Base-by-base conservation (phyloP, 768 basidiomycete genomes). In the Suillus ampliporus region DNA sequence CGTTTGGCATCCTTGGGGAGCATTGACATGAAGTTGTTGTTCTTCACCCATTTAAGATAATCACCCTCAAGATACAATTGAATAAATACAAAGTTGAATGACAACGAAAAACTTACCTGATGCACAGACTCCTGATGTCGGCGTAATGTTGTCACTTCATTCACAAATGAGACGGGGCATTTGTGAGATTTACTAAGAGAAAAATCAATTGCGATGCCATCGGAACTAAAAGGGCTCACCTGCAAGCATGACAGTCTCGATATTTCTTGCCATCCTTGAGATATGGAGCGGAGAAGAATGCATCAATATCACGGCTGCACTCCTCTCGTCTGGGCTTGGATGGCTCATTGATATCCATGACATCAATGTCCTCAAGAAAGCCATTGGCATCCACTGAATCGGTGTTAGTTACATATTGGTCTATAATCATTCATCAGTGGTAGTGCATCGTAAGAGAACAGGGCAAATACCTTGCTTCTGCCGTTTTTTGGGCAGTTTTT, bases 11-110 rank as follows among this genome's bases (percentile, higher is more conserved):
- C 70, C 5, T 65, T 46, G 0, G 65, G 63, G 17, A 72, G 65
- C 64, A 69, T 71, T 17, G 70, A 72, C 14, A 58, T 10, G 56
- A 75, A 72, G 14, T 58, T 52, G 17, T 62, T 66, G 15, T 57
- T 40, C 17, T 58, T 31, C 17, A 19, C 19, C 69, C 69, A 70
- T 35, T 46, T 28, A 5, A n/a, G 48, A 50, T 60, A 60, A 23
- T 34, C 59, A 34, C 28, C 46, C 59, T 60, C n/a, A n/a, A 51
- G 23, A 60, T 11, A 37, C 35, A 37, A 37, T 10, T 37, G 35
- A 37, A 37, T 37, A 37, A 37, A 6, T 37, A 37, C 35, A 10
- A 9, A 37, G 35, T n/a, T n/a, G 11, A 37, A 37, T 37, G 11
- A 9, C 8, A 37, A 37, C 11, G 2, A 37, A 37, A 37, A 37